Evolutionary conservation across 139 green algal genomes (phyloP).

Genomic region (Coelastrella sp.): DNA sequence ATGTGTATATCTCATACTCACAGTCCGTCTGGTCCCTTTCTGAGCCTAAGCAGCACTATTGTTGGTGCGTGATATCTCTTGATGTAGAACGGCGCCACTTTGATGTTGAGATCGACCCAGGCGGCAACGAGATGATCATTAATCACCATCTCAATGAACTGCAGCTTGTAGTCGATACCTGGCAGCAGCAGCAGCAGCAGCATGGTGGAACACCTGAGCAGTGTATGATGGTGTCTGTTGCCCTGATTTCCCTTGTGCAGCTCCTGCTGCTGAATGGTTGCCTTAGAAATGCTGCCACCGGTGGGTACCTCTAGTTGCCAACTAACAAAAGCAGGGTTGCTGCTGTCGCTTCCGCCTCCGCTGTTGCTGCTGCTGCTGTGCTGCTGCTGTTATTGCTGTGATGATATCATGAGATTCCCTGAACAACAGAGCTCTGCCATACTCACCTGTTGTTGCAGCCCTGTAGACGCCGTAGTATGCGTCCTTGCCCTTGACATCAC

Average conservation of each 20-base stretch:
- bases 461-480: constrained; percentile 37
- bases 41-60: background rate
- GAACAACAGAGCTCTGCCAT: too few species aligned
- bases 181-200: constrained; percentile 26
- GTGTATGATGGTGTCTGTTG: background rate
- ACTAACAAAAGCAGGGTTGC: too few species aligned
- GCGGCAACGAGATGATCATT: background rate
- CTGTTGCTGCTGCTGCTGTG: background rate
- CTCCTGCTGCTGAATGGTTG: background rate
- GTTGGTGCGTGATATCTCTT: constrained; percentile 38
- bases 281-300: too few species aligned
- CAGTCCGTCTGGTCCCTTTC: background rate
- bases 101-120: constrained; percentile 35
- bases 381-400: background rate
- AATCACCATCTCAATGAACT: constrained; percentile 18
- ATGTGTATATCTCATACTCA: background rate
- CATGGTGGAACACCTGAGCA: too few species aligned
- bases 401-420: too few species aligned
- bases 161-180: constrained; percentile 38
- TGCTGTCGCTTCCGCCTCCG: background rate
- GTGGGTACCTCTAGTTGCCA: too few species aligned
- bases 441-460: constrained; percentile 20
- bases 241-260: background rate
- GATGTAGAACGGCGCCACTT: constrained; percentile 17
- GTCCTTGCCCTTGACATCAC: constrained; percentile 20